These are phyloP conservation scores for Lepidium africanum DNA, from an alignment of 345 rosid genomes.

Conservation along the genomic window DNA sequence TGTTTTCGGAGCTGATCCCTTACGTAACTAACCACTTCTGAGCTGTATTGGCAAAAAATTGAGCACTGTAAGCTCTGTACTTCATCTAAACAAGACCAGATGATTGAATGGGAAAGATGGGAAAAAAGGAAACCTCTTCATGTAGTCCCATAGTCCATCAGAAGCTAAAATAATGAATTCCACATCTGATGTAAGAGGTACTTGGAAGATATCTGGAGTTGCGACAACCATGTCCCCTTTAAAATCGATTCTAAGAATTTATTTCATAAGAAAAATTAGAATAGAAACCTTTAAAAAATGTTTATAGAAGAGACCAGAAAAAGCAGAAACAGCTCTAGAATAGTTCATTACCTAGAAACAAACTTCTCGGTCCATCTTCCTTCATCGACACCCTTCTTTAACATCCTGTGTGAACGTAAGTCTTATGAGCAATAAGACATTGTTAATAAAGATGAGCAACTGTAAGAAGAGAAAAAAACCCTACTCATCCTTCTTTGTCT, in stretches of 20 bases:
- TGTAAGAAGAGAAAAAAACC: conserved; percentile 23
- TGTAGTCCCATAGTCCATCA: conserved; percentile 97
- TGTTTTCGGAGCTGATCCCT: conserved; percentile 75
- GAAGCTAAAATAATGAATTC: conserved; percentile 81
- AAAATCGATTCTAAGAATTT: conserved; percentile 46
- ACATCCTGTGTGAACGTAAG: conserved; percentile 51
- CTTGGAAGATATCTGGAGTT: conserved; percentile 66
- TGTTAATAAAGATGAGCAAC: not conserved
- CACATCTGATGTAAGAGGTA: conserved; percentile 61
- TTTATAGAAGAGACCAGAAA: not conserved
- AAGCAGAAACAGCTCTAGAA: not conserved
- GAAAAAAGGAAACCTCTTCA: conserved; percentile 43
- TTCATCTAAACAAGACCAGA: not conserved
- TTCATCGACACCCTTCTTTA: conserved; percentile 76
- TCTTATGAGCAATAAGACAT: not conserved
- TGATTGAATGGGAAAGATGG: not conserved
- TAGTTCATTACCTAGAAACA: conserved; percentile 54
- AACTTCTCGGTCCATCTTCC: conserved; percentile 88
- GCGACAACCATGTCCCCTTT: conserved; percentile 71
- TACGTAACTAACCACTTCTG: conserved; percentile 65
- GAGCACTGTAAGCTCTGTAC: not conserved
- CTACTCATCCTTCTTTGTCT: conserved; percentile 85
- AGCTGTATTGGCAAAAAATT: conserved; percentile 38
- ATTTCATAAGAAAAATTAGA: not conserved
- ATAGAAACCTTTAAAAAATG: not conserved